These are phyloP conservation scores for Blastobotrys illinoisensis DNA, from an alignment of 1,139 yeast species.

Conservation along the genomic window DNA sequence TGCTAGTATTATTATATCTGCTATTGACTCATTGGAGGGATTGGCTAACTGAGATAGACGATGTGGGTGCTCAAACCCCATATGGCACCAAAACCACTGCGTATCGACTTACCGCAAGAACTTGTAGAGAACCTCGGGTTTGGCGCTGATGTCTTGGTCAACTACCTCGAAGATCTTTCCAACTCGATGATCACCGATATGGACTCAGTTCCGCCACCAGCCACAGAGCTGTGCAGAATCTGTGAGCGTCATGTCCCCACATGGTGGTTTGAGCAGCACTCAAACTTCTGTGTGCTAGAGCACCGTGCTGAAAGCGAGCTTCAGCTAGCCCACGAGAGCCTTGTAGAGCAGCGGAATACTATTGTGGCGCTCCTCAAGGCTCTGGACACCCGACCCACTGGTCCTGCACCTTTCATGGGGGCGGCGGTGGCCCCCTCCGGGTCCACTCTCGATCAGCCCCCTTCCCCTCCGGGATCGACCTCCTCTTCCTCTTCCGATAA, in stretches of 20 bases:
- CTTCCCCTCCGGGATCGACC: slow-evolving; percentile 13
- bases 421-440: slow-evolving; percentile 2
- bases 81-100: slow-evolving; percentile 51
- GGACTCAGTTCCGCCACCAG: slow-evolving; percentile 66
- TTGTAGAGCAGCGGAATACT: slow-evolving; percentile 64
- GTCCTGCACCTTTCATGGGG: neutral
- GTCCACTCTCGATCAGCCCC: slow-evolving; percentile 13
- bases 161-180: slow-evolving; percentile 60
- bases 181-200: slow-evolving; percentile 59
- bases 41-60: slow-evolving; percentile 34
- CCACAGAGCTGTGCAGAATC: slow-evolving; percentile 76
- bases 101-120: slow-evolving; percentile 60
- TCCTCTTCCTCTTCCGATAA: slow-evolving; percentile 11
- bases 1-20: too few relatives aligned
- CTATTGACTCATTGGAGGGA: neutral
- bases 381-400: slow-evolving; percentile 11
- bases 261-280: slow-evolving; percentile 94
- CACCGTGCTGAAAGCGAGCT: slow-evolving; percentile 77
- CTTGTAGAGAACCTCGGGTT: slow-evolving; percentile 74
- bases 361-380: slow-evolving; percentile 33
- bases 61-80: slow-evolving; percentile 92
- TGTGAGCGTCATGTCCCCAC: slow-evolving; percentile 91
- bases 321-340: slow-evolving; percentile 69
- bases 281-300: slow-evolving; percentile 81
- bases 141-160: slow-evolving; percentile 79